phyloP scores from a whole-genome alignment of 495 filamentous ascomycete genomes.

The Peziza echinospora region DNA sequence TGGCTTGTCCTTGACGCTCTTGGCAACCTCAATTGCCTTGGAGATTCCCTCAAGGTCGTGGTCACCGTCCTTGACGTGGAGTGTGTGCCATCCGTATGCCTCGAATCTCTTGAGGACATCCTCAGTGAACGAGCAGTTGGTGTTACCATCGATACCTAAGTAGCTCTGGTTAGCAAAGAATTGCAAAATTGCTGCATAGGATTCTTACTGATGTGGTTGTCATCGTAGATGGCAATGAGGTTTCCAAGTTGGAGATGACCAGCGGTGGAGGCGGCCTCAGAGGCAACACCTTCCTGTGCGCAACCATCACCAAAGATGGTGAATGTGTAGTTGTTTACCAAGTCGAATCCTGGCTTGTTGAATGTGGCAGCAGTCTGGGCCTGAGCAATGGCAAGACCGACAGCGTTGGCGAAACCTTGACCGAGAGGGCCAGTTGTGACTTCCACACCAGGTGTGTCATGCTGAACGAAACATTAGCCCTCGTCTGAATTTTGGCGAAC shows the following conservation, averaged over 20 bases:
- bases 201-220: slow-evolving; percentile 73
- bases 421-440: slow-evolving; percentile 94
- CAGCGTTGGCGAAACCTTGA: slow-evolving; percentile 85
- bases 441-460: slow-evolving; percentile 90
- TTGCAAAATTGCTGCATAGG: neutral
- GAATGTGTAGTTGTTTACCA: slow-evolving; percentile 94
- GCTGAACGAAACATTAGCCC: slow-evolving; percentile 17
- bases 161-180: neutral
- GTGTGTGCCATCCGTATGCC: slow-evolving; percentile 89
- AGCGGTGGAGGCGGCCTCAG: slow-evolving; percentile 76
- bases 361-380: slow-evolving; percentile 70
- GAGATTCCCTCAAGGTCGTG: slow-evolving; percentile 73
- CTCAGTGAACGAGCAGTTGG: slow-evolving; percentile 88
- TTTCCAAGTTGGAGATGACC: slow-evolving; percentile 96
- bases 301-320: slow-evolving; percentile 94
- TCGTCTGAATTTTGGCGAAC: neutral
- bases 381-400: slow-evolving; percentile 92
- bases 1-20: slow-evolving; percentile 86
- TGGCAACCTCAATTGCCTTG: slow-evolving; percentile 61
- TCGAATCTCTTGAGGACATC: slow-evolving; percentile 92
- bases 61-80: slow-evolving; percentile 76
- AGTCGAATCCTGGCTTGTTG: slow-evolving; percentile 89
- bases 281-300: slow-evolving; percentile 92
- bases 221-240: slow-evolving; percentile 89
- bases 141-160: slow-evolving; percentile 56